These are phyloP conservation scores for Galerina sulciceps DNA, from an alignment of 768 basidiomycete genomes.

Conservation along the genomic window DNA sequence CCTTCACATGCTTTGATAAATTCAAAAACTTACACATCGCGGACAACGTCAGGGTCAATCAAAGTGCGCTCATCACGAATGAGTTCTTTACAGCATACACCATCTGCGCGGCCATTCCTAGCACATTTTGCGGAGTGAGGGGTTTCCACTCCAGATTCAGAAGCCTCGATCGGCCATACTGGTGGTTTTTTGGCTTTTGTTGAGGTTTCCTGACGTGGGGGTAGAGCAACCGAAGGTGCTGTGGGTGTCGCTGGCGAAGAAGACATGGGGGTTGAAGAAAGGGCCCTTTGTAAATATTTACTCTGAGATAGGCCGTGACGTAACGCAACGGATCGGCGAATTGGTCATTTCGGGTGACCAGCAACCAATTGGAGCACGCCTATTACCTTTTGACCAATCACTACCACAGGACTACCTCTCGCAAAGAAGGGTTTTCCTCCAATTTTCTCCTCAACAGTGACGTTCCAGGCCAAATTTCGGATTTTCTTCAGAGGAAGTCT, in stretches of 20 bases:
- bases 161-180: constrained; percentile 66
- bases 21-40: constrained; percentile 73
- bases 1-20: not conserved
- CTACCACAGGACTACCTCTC: not conserved
- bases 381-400: not conserved
- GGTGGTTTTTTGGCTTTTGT: constrained; percentile 31
- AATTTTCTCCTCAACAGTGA: too few species aligned
- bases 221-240: constrained; percentile 31
- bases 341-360: not conserved
- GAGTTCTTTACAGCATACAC: constrained; percentile 89
- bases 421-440: too few species aligned
- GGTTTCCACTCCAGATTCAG: constrained; percentile 39
- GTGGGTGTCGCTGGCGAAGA: constrained; percentile 1
- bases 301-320: constrained; percentile 2
- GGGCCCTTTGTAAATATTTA: constrained; percentile 1
- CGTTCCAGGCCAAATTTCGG: too few species aligned
- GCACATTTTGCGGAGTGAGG: constrained; percentile 65
- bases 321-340: constrained; percentile 4
- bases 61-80: constrained; percentile 82
- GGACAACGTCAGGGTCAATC: constrained; percentile 84
- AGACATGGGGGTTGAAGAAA: not conserved
- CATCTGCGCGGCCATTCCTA: constrained; percentile 54
- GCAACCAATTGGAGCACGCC: not conserved
- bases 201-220: constrained; percentile 28
- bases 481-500: too few species aligned